Evolutionary conservation across 805 yeast species (phyloP).

Genomic region (Pichia insulana): DNA sequence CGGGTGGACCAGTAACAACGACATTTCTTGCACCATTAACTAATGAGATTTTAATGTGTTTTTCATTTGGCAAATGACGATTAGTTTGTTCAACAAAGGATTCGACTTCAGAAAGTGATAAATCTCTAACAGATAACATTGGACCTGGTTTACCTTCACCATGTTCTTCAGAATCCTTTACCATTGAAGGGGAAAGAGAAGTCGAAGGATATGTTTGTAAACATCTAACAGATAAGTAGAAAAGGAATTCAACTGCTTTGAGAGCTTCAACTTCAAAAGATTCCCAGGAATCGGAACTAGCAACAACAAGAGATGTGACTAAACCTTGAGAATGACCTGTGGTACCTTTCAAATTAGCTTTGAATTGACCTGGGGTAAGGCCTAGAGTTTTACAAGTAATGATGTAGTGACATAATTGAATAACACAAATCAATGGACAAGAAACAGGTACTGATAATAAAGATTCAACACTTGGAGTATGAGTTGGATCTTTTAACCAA

Average conservation of each 20-base stretch:
- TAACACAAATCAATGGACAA: constrained; percentile 94
- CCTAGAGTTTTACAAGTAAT: constrained; percentile 81
- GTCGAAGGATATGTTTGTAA: constrained; percentile 88
- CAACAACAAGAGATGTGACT: constrained; percentile 86
- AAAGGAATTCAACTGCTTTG: constrained; percentile 76
- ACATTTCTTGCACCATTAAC: constrained; percentile 92
- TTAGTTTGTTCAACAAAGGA: constrained; percentile 76
- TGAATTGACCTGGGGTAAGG: constrained; percentile 80
- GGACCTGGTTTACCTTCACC: constrained; percentile 97
- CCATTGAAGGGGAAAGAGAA: constrained; percentile 84
- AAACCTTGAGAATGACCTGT: constrained; percentile 91
- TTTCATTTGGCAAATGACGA: constrained; percentile 84
- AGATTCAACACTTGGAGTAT: constrained; percentile 85
- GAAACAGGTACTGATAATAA: constrained; percentile 86
- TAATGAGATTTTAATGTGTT: constrained; percentile 83
- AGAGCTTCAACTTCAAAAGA: constrained; percentile 63
- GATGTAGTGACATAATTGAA: constrained; percentile 89
- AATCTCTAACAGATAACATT: constrained; percentile 90
- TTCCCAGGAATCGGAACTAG: constrained; percentile 78
- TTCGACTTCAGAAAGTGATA: constrained; percentile 73
- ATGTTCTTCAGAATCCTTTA: constrained; percentile 84
- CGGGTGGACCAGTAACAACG: constrained; percentile 97
- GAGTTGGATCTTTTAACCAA: constrained; percentile 81
- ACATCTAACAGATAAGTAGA: constrained; percentile 91
- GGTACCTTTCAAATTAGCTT: constrained; percentile 59